Base-by-base conservation (phyloP, 2,329 filamentous ascomycete genomes). In the Calycina herbarum region DNA sequence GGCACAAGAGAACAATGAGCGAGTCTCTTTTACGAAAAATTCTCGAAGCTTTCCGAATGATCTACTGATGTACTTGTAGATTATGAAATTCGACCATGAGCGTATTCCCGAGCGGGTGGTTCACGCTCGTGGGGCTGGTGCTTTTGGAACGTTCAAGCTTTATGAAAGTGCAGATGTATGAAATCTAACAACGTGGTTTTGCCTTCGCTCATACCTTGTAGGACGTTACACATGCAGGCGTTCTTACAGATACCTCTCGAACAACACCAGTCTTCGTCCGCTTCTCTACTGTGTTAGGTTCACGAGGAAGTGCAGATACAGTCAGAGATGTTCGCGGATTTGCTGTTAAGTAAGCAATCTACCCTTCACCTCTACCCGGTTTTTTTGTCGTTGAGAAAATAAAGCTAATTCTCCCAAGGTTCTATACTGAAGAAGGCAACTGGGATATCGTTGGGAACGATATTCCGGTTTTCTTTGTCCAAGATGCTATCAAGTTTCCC, bases 321-420 rank as follows among this genome's bases (percentile, higher is more conserved):
- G 91, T 93, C 0, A 86, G 92, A n/a, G 91, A 95, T 80, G 89
- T 93, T 1, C 86, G 91, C 45, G 91, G 92, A 1, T 95, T 94
- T 69, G 90, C 91, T 0, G 78, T 92, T 68, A 92, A 92, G 77
- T 40, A 17, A 40, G 38, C 3, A 40, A 15, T 40, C 13, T 17
- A 40, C 3, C 5, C 38, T 5, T 4, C 13, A 40, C 5, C 38
- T 17, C 8, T 38, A 38, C 38, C 5, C 38, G 13, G 38, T 2
- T 15, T 40, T 40, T 4, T 1, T 11, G 1, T 38, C 10, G 13
- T 40, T 40, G 38, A 15, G 38, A 15, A 40, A 40, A 17, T 2
- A 40, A 5, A 40, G 38, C 38, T 40, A 40, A 40, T 5, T 38
- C 3, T 40, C 17, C 38, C 2, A 40, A 40, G 38, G 11, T 87